Base-by-base conservation (phyloP, 2,329 filamentous ascomycete genomes). In the Aulographum hederae region DNA sequence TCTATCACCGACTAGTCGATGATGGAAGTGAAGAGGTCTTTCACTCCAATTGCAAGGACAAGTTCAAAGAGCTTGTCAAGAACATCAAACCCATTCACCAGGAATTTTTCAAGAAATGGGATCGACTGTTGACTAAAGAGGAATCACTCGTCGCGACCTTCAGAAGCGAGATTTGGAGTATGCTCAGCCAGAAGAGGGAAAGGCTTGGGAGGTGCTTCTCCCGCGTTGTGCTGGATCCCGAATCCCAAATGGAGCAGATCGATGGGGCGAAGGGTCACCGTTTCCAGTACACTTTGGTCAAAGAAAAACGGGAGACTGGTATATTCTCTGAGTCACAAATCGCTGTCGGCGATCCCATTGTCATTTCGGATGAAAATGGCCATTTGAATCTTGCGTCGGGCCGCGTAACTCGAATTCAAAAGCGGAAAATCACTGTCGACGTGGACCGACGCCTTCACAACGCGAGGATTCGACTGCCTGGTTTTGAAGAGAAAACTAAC, bases 321-420 rank as follows among this genome's bases (percentile, higher is more conserved):
- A 85, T 89, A 45, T 98, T 98, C 46, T 58, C 81, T 1, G 86
- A 95, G 44, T 95, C 85, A 2, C 84, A 95, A 44, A 68, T 98
- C 18, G 71, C 65, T 2, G 65, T 80, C 17, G 86, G 86, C 26
- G 89, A 98, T 46, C 86, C 89, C 0, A 75, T 95, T 31, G 89
- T 98, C n/a, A 69, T 98, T 3, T 95, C 89, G 0, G 89, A 94
- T 43, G 89, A 98, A 51, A 66, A 80, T 37, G 89, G 89, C 0
- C 89, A 98, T 50, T 98, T 92, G 58, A 86, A 86, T 1, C 66
- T 98, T 25, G 85, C 86, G 1, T 82, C 93, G 41, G 89, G 89
- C 2, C 98, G 80, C 44, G 79, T 94, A 6, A 78, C 78, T 0
- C 69, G 78, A 23, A 73, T 91, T 18, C 70, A 69, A 36, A 78